Base-by-base conservation (phyloP, 2,329 filamentous ascomycete genomes). In the Exophiala aquamarina region DNA sequence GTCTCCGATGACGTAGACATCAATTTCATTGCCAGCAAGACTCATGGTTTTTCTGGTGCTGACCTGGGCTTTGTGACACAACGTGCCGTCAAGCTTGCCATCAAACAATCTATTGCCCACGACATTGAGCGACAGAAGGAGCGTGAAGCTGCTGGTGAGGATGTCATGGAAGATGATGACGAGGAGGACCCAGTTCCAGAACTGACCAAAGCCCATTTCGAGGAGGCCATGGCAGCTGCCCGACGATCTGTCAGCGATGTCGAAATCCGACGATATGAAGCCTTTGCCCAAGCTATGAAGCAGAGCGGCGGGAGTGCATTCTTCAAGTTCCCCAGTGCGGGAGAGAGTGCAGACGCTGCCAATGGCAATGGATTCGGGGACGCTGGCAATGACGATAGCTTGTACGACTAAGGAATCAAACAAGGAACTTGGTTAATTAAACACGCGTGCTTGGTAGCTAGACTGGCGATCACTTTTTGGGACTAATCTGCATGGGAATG, bases 11-110 rank as follows among this genome's bases (percentile, higher is more conserved):
- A 98, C 63, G 84, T 98, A 63, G 85, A 98, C 68, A 77, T 98
- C 41, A 74, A 84, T 52, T 97, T 83, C 79, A 97, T 98, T 66
- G 92, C 93, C 44, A 86, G 85, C 73, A 94, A 95, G 81, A 98
- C 93, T 4, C 90, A 98, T 74, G 93, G 93, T 55, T 98, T 97
- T 83, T 97, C 93, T 47, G 93, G 93, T 91, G 93, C 93, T 65
- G 93, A 98, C 87, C 81, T 98, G 69, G 93, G 93, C 55, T 98
- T 97, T 77, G 91, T 98, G 67, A 96, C 93, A 18, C 93, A 98
- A 77, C 90, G 93, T 70, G 93, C 93, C 44, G 93, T 95, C 78
- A 98, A 98, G 84, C 85, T 97, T 65, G 93, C 93, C 61, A 98
- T 98, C 77, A 98, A 98, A 82, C 86, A 98, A 76, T 84, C 92